Conservation (phyloP, 2,329 filamentous ascomycete species). For the Knoxdaviesia capensis region DNA sequence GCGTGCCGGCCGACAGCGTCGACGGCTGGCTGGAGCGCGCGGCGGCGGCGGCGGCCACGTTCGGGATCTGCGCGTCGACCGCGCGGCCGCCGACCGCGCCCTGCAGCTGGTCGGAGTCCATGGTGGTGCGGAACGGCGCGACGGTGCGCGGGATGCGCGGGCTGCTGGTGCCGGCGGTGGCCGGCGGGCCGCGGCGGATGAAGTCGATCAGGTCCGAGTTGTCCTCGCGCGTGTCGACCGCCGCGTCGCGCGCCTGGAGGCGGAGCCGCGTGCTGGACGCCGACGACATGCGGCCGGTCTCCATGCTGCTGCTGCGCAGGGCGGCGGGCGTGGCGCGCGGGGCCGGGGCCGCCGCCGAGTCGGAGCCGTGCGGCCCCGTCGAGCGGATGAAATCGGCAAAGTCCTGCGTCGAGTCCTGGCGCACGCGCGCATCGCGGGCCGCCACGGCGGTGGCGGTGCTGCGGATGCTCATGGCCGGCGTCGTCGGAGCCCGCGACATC, state of each 20-base stretch:
- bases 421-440: conserved; percentile 57
- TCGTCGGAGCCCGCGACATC: neutral
- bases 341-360: conserved; percentile 14
- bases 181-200: conserved; percentile 68
- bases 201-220: conserved; percentile 89
- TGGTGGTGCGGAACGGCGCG: conserved; percentile 66
- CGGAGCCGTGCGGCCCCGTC: conserved; percentile 45
- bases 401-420: conserved; percentile 54
- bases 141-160: conserved; percentile 66
- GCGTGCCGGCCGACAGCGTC: conserved; percentile 32
- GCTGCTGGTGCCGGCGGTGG: conserved; percentile 25
- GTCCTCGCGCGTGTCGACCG: conserved; percentile 38
- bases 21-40: conserved; percentile 36
- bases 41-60: neutral
- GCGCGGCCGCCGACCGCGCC: conserved; percentile 32
- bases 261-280: conserved; percentile 25
- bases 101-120: conserved; percentile 64
- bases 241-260: conserved; percentile 53
- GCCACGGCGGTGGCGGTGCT: neutral
- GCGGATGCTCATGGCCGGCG: neutral
- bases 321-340: conserved; percentile 8
- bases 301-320: conserved; percentile 16
- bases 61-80: conserved; percentile 33
- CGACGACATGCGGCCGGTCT: conserved; percentile 16
- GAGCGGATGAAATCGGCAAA: conserved; percentile 81